Evolutionary conservation across 2,329 filamentous ascomycete genomes (phyloP).

Genomic region (Endocalyx cinctus): DNA sequence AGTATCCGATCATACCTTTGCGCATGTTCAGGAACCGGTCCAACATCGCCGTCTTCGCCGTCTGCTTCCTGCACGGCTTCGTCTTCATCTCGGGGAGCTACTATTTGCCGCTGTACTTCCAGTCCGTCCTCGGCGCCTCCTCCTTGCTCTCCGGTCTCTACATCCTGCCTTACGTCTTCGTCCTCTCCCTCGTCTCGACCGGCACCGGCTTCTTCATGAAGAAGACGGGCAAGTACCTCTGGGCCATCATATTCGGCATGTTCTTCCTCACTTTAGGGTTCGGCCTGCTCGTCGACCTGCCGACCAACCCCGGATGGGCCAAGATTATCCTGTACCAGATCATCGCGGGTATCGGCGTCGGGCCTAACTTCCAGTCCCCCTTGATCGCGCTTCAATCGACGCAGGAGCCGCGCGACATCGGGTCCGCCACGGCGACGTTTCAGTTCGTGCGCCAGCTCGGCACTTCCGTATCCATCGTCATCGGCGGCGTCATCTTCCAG

Average conservation of each 20-base stretch:
- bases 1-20: slow-evolving; percentile 74
- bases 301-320: slow-evolving; percentile 48
- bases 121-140: slow-evolving; percentile 57
- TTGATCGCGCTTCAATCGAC: slow-evolving; percentile 64
- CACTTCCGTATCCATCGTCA: slow-evolving; percentile 63
- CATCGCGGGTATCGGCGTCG: slow-evolving; percentile 59
- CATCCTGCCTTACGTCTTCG: slow-evolving; percentile 64
- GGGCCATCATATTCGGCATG: slow-evolving; percentile 56
- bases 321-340: slow-evolving; percentile 59
- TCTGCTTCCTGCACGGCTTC: slow-evolving; percentile 70
- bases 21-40: slow-evolving; percentile 62
- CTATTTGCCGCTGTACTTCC: slow-evolving; percentile 79
- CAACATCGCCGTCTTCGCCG: slow-evolving; percentile 60
- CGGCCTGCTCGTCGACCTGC: slow-evolving; percentile 59
- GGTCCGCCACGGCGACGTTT: slow-evolving; percentile 63
- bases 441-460: slow-evolving; percentile 65
- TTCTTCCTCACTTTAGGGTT: slow-evolving; percentile 59
- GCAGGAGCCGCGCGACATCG: slow-evolving; percentile 58
- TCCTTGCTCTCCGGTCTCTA: slow-evolving; percentile 66
- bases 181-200: slow-evolving; percentile 60
- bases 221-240: slow-evolving; percentile 62
- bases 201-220: slow-evolving; percentile 52
- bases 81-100: slow-evolving; percentile 76
- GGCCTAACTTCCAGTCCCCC: slow-evolving; percentile 65
- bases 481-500: slow-evolving; percentile 76